Evolutionary conservation across 2,329 filamentous ascomycete genomes (phyloP).

Genomic region (Talaromyces sp.): DNA sequence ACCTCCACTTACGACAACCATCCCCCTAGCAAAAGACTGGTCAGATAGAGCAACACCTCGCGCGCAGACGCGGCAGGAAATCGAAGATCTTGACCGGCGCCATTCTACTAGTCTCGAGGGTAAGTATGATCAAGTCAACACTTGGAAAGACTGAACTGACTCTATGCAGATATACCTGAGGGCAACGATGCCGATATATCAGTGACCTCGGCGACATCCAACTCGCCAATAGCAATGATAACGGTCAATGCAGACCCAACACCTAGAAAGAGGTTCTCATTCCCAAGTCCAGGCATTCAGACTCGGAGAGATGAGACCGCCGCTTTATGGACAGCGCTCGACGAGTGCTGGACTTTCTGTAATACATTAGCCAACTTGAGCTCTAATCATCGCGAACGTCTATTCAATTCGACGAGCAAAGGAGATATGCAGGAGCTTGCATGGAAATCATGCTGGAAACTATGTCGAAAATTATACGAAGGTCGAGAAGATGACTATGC

Average conservation of each 20-base stretch:
- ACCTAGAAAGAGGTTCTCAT: slow-evolving; percentile 24
- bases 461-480: slow-evolving; percentile 86
- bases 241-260: slow-evolving; percentile 22
- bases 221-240: slow-evolving; percentile 10
- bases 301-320: slow-evolving; percentile 58
- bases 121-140: slow-evolving; percentile 33
- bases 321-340: slow-evolving; percentile 70
- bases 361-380: slow-evolving; percentile 85
- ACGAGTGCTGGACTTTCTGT: slow-evolving; percentile 91
- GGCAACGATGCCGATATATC: slow-evolving; percentile 23
- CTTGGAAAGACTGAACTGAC: neutral
- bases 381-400: slow-evolving; percentile 74
- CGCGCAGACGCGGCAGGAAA: slow-evolving; percentile 77
- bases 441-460: slow-evolving; percentile 90
- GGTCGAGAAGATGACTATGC: slow-evolving; percentile 69
- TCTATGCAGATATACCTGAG: slow-evolving; percentile 33
- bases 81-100: slow-evolving; percentile 54
- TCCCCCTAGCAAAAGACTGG: slow-evolving; percentile 64
- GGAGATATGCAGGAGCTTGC: slow-evolving; percentile 79
- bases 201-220: slow-evolving; percentile 4
- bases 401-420: slow-evolving; percentile 71
- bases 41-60: slow-evolving; percentile 71
- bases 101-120: slow-evolving; percentile 75
- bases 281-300: slow-evolving; percentile 34
- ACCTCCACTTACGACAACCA: slow-evolving; percentile 71